A percentile compares a stretch with the other conserved stretches of the same genome.
These are phyloP conservation scores for Xylaria grammica DNA, from an alignment of 495 filamentous ascomycete genomes.

Conservation along the genomic window DNA sequence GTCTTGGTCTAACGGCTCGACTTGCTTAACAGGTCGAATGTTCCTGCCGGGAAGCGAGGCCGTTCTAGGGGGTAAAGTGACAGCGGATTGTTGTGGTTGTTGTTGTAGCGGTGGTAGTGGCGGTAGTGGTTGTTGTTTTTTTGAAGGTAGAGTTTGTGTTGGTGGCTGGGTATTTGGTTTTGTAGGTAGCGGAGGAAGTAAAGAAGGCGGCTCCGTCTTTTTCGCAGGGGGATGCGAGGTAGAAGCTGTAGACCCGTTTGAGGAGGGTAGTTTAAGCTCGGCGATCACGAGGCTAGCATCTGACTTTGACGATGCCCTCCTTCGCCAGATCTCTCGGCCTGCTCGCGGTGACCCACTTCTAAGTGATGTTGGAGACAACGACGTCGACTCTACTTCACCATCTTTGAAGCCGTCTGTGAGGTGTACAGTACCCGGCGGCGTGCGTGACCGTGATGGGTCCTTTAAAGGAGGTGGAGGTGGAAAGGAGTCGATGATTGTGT, in stretches of 20 bases:
- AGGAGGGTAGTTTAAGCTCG: conserved; percentile 48
- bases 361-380: conserved; percentile 20
- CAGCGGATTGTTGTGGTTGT: background rate
- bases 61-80: conserved; percentile 34
- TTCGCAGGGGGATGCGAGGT: conserved; percentile 23
- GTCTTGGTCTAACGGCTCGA: conserved; percentile 23
- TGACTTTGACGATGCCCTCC: conserved; percentile 48
- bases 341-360: conserved; percentile 35
- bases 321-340: conserved; percentile 49
- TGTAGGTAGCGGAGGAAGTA: conserved; percentile 21
- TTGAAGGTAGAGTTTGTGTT: conserved; percentile 21
- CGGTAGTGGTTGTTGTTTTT: conserved; percentile 14
- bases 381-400: conserved; percentile 10
- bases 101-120: conserved; percentile 10
- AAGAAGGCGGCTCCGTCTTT: conserved; percentile 24
- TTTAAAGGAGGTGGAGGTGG: conserved; percentile 50
- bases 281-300: conserved; percentile 47
- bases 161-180: conserved; percentile 7
- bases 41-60: conserved; percentile 34
- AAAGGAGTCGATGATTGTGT: conserved; percentile 24
- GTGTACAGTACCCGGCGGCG: conserved; percentile 15
- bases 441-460: conserved; percentile 33
- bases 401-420: background rate
- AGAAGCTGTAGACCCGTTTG: conserved; percentile 52
- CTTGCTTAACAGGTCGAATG: conserved; percentile 28